Percentiles rank a stretch among this genome's conserved stretches.
phyloP scores from a whole-genome alignment of 176 grass and related monocot genomes.

The Phyllostachys edulis region DNA sequence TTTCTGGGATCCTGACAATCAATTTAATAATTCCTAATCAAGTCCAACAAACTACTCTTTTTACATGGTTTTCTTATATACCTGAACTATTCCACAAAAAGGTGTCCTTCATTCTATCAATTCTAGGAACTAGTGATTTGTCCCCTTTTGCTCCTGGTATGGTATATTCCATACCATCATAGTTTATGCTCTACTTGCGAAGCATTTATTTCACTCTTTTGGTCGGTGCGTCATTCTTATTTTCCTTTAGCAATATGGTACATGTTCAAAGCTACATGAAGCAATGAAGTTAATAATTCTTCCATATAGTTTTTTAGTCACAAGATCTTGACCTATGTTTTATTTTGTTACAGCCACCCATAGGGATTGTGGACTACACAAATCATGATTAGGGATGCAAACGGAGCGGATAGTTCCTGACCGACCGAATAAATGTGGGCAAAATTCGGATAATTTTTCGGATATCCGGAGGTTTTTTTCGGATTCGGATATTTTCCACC shows the following conservation, averaged over 20 bases:
- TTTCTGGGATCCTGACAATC: too few species aligned
- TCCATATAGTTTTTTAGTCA: not conserved
- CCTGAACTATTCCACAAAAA: conserved; percentile 3
- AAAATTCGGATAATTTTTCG: too few species aligned
- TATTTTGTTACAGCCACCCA: conserved; percentile 62
- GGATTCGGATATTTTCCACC: too few species aligned
- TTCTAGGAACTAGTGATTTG: not conserved
- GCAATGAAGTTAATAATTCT: not conserved
- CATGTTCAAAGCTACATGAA: not conserved
- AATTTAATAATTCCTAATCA: too few species aligned
- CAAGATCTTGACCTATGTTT: not conserved
- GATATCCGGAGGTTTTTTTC: too few species aligned
- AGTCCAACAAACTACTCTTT: not conserved
- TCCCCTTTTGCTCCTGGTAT: not conserved
- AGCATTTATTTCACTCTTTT: not conserved
- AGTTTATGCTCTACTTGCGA: not conserved
- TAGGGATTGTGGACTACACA: conserved; percentile 90
- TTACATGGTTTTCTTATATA: not conserved
- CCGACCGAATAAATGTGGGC: too few species aligned
- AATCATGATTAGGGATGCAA: too few species aligned
- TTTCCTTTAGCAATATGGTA: not conserved
- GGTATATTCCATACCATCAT: not conserved
- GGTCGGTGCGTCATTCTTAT: not conserved
- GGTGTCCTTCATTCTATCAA: not conserved
- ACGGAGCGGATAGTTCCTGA: too few species aligned